Percentiles rank a stretch among this genome's conserved stretches.
These are phyloP conservation scores for Saccharomycopsis lassenensis DNA, from an alignment of 805 yeast species.

Conservation along the genomic window DNA sequence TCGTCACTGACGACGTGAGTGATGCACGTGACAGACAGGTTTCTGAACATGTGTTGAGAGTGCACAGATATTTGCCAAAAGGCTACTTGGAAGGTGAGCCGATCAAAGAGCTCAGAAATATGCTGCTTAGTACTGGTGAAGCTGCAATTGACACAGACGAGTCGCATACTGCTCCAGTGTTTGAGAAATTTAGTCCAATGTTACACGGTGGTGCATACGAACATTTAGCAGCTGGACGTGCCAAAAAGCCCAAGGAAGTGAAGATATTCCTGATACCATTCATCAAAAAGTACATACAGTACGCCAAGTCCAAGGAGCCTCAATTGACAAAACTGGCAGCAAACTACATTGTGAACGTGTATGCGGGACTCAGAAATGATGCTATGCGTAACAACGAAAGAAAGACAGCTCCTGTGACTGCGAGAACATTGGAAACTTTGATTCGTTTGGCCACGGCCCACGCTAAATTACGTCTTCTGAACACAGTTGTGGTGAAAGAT, in stretches of 20 bases:
- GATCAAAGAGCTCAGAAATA: conserved; percentile 60
- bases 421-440: conserved; percentile 94
- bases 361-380: conserved; percentile 74
- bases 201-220: conserved; percentile 68
- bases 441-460: conserved; percentile 94
- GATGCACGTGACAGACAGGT: conserved; percentile 76
- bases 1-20: conserved; percentile 90
- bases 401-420: conserved; percentile 88
- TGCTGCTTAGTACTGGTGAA: conserved; percentile 76
- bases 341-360: conserved; percentile 67
- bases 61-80: conserved; percentile 82
- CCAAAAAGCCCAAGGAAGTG: conserved; percentile 27
- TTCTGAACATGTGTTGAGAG: conserved; percentile 88
- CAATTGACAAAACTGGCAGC: conserved; percentile 68
- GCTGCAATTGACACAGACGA: conserved; percentile 36
- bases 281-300: conserved; percentile 84
- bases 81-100: conserved; percentile 93
- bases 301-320: conserved; percentile 86
- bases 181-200: conserved; percentile 71
- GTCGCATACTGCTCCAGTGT: conserved; percentile 45
- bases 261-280: conserved; percentile 68
- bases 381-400: conserved; percentile 50
- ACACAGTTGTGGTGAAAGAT: conserved; percentile 61
- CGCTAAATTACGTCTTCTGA: conserved; percentile 86
- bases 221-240: conserved; percentile 25